Conservation (phyloP, 1,284 basidiomycete genomes). For the Ceratobasidium sp. region DNA sequence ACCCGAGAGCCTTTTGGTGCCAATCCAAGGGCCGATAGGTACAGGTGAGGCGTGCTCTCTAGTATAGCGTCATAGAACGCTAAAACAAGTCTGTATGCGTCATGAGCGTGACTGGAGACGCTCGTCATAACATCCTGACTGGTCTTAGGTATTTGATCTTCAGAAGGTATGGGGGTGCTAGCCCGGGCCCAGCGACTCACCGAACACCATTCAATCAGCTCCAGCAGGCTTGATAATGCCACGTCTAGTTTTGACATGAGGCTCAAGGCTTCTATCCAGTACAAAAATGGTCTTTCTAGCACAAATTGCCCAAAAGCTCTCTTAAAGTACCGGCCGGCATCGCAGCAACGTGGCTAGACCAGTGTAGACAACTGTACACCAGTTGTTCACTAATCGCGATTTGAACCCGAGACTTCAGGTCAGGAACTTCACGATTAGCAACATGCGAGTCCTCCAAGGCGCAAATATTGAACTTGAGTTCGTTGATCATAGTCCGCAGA, state of each 20-base stretch:
- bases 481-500: slow-evolving; percentile 10
- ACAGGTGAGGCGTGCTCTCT: background rate
- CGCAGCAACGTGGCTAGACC: slow-evolving; percentile 2
- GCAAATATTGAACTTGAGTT: slow-evolving; percentile 33
- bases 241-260: background rate
- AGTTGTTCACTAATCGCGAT: background rate
- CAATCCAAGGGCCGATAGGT: background rate
- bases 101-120: background rate
- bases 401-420: background rate
- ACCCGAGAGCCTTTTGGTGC: background rate
- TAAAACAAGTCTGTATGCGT: background rate
- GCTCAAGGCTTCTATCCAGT: slow-evolving; percentile 36
- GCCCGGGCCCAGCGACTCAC: background rate
- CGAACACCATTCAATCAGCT: background rate
- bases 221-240: background rate
- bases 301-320: background rate
- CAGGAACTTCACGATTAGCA: background rate
- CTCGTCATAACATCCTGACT: background rate
- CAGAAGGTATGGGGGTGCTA: background rate
- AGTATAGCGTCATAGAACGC: background rate
- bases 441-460: background rate
- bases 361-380: slow-evolving; percentile 20
- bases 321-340: background rate
- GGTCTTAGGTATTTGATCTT: background rate
- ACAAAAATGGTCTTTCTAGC: background rate